Conservation (phyloP, 2,329 filamentous ascomycete genomes). For the Periconia sp. region DNA sequence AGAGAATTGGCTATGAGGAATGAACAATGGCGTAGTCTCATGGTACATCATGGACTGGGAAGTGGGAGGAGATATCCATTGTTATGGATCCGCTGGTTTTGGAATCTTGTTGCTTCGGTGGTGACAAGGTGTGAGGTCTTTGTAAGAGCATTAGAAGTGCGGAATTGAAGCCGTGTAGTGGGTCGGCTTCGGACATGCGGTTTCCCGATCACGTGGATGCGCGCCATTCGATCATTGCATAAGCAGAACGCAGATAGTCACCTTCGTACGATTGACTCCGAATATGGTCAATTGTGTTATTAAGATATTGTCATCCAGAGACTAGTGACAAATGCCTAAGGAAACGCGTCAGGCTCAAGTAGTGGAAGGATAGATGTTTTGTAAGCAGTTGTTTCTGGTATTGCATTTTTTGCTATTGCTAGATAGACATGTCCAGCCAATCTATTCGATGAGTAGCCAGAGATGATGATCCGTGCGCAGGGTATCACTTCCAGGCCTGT, state of each 20-base stretch:
- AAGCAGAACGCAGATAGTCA: too few species aligned
- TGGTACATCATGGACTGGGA: slow-evolving; percentile 19
- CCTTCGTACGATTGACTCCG: too few species aligned
- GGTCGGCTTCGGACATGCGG: neutral
- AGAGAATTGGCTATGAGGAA: slow-evolving; percentile 7
- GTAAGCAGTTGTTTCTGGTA: neutral
- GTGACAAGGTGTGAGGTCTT: slow-evolving; percentile 6
- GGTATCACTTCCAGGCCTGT: too few species aligned
- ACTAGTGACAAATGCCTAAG: too few species aligned
- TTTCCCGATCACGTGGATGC: neutral
- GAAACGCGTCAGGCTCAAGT: neutral
- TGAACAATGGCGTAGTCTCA: slow-evolving; percentile 9
- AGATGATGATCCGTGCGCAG: too few species aligned
- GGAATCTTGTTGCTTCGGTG: slow-evolving; percentile 3
- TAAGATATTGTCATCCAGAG: too few species aligned
- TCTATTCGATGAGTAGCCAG: too few species aligned
- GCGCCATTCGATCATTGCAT: neutral
- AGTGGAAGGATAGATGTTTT: neutral
- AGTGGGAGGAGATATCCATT: neutral
- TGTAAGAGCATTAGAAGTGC: slow-evolving; percentile 5
- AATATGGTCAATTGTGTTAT: too few species aligned
- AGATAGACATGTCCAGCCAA: too few species aligned
- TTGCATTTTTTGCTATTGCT: too few species aligned
- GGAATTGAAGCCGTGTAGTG: slow-evolving; percentile 5
- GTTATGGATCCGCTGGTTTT: neutral